Percentiles rank a stretch among this genome's conserved stretches.
phyloP scores from a whole-genome alignment of 805 yeast genomes.

The Candida peoriensis region DNA sequence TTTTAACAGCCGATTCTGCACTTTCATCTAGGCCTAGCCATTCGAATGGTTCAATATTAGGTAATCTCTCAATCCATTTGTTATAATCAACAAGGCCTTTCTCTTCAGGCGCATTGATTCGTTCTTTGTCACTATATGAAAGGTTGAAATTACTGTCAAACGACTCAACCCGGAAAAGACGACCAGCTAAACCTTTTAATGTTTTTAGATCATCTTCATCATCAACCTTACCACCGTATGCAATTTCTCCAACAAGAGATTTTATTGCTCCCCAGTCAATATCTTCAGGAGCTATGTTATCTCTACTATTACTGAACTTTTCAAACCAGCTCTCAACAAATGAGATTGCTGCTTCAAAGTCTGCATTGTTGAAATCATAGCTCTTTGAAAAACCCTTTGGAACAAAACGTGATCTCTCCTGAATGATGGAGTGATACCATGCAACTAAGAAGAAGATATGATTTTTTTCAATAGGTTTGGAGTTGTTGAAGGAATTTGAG shows the following conservation, averaged over 20 bases:
- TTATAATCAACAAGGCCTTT: conserved; percentile 28
- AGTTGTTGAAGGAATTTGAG: conserved; percentile 11
- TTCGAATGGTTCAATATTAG: conserved; percentile 44
- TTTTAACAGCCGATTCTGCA: conserved; percentile 34
- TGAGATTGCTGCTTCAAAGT: conserved; percentile 45
- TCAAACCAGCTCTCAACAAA: conserved; percentile 41
- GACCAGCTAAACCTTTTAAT: conserved; percentile 30
- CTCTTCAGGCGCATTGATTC: conserved; percentile 43
- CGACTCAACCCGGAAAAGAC: conserved; percentile 35
- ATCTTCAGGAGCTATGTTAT: conserved; percentile 38
- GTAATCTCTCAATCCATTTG: conserved; percentile 49
- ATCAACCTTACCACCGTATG: conserved; percentile 64
- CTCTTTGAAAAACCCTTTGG: conserved; percentile 58
- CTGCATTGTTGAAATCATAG: conserved; percentile 75
- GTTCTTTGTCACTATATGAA: conserved; percentile 20
- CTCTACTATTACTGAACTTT: conserved; percentile 16
- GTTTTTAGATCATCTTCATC: conserved; percentile 33
- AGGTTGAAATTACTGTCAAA: conserved; percentile 40
- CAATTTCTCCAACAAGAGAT: conserved; percentile 44
- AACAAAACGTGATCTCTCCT: conserved; percentile 51
- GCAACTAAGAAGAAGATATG: conserved; percentile 49
- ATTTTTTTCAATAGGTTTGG: conserved; percentile 37
- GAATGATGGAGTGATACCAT: conserved; percentile 68
- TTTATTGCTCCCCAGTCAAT: conserved; percentile 54
- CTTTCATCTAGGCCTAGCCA: conserved; percentile 50